phyloP scores from a whole-genome alignment of 805 yeast species.

The Saccharomyces kudriavzevii region DNA sequence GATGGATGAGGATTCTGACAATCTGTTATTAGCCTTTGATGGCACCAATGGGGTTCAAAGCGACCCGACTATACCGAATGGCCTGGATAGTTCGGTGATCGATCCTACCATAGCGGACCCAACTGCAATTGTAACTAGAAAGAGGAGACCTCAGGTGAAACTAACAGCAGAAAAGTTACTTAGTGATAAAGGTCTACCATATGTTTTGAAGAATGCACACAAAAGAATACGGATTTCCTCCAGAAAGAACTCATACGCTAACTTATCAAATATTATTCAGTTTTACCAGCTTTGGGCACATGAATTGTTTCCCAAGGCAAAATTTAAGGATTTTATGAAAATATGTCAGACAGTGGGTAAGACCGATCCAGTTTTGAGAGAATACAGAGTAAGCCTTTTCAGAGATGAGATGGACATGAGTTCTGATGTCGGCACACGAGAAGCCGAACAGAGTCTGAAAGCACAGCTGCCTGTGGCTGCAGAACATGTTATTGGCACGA shows the following conservation, averaged over 20 bases:
- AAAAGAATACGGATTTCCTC: constrained; percentile 30
- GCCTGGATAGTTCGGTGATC: constrained; percentile 4
- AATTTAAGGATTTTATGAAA: constrained; percentile 58
- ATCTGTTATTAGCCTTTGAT: neutral
- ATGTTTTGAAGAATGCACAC: constrained; percentile 33
- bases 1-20: neutral
- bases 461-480: neutral
- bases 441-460: neutral
- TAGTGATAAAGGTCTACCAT: constrained; percentile 50
- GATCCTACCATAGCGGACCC: constrained; percentile 23
- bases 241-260: constrained; percentile 19
- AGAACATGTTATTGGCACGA: too few species aligned
- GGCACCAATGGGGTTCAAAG: constrained; percentile 1
- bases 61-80: constrained; percentile 9
- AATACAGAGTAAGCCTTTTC: constrained; percentile 34
- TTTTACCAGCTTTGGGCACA: constrained; percentile 73
- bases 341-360: constrained; percentile 45
- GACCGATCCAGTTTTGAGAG: constrained; percentile 34
- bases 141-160: constrained; percentile 33
- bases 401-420: constrained; percentile 31
- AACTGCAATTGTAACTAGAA: constrained; percentile 15
- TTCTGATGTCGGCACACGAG: neutral
- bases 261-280: constrained; percentile 35
- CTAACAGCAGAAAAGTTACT: constrained; percentile 46
- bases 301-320: constrained; percentile 68